These are phyloP conservation scores for Salix dunnii DNA, from an alignment of 345 rosid genomes.

Conservation along the genomic window DNA sequence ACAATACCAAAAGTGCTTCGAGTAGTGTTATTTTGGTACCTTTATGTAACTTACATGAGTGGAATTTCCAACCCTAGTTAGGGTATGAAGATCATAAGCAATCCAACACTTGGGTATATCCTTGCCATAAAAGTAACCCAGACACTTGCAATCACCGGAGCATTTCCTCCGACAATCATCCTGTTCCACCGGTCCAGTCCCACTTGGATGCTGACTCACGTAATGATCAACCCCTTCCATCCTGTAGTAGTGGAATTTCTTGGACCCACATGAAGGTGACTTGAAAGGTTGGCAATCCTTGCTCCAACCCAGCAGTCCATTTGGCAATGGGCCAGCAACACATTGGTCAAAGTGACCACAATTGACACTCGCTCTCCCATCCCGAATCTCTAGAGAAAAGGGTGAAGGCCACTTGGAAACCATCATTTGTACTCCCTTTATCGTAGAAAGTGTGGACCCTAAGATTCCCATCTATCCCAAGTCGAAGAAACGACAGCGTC, in stretches of 20 bases:
- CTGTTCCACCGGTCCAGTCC: slow-evolving; percentile 30
- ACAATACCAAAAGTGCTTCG: too few relatives aligned
- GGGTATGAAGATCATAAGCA: slow-evolving; percentile 55
- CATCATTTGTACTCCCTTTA: slow-evolving; percentile 16
- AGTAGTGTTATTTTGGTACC: slow-evolving; percentile 11
- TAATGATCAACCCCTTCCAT: slow-evolving; percentile 54
- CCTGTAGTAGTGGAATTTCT: slow-evolving; percentile 31
- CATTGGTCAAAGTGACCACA: slow-evolving; percentile 35
- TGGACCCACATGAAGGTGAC: neutral
- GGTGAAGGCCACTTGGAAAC: slow-evolving; percentile 34
- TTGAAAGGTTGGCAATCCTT: slow-evolving; percentile 24
- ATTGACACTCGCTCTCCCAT: slow-evolving; percentile 28
- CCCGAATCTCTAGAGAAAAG: slow-evolving; percentile 22
- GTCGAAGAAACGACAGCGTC: too few relatives aligned
- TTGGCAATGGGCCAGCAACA: slow-evolving; percentile 22
- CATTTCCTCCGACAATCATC: slow-evolving; percentile 29
- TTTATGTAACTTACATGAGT: slow-evolving; percentile 35
- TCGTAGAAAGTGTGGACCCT: neutral
- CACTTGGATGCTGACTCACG: slow-evolving; percentile 33
- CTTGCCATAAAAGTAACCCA: slow-evolving; percentile 50
- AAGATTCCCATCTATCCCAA: neutral
- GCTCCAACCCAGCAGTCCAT: slow-evolving; percentile 49
- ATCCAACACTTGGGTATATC: slow-evolving; percentile 50
- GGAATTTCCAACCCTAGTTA: slow-evolving; percentile 28
- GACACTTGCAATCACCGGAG: slow-evolving; percentile 50